phyloP scores from a whole-genome alignment of 78 protist genomes.

The Dictyostelium purpureum region DNA sequence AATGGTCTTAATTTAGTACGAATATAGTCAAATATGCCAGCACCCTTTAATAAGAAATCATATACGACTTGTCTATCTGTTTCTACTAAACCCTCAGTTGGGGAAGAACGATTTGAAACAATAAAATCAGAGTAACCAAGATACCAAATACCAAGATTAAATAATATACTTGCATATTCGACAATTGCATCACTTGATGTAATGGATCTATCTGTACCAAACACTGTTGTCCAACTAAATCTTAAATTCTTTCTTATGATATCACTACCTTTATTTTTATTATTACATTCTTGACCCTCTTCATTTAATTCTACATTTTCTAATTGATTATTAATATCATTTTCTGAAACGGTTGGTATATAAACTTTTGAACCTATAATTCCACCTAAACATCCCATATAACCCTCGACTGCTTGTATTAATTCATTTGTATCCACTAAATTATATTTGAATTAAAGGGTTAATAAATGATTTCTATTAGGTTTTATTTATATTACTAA shows the following conservation, averaged over 20 bases:
- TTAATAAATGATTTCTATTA: too few relatives aligned
- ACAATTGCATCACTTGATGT: constrained; percentile 14
- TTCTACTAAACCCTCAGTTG: constrained; percentile 7
- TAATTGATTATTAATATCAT: not conserved
- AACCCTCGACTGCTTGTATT: not conserved
- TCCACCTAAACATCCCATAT: constrained; percentile 40
- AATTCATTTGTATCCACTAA: constrained; percentile 44
- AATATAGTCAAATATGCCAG: constrained; percentile 45
- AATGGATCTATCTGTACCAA: constrained; percentile 6
- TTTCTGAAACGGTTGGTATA: not conserved
- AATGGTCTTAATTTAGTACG: not conserved
- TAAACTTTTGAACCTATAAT: constrained; percentile 38
- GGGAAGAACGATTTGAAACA: constrained; percentile 1
- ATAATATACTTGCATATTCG: constrained; percentile 5
- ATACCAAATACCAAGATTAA: constrained; percentile 61
- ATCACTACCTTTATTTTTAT: not conserved
- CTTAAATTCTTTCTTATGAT: constrained; percentile 23
- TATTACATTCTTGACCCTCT: not conserved
- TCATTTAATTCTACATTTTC: not conserved
- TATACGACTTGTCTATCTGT: constrained; percentile 25
- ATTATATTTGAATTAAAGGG: not conserved
- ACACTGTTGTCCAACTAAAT: constrained; percentile 49
- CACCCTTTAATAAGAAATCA: constrained; percentile 48
- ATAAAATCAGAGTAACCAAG: constrained; percentile 55
- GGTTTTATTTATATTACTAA: not conserved